Conservation (phyloP, 2,329 filamentous ascomycete genomes). For the Sporothrix dimorphospora region DNA sequence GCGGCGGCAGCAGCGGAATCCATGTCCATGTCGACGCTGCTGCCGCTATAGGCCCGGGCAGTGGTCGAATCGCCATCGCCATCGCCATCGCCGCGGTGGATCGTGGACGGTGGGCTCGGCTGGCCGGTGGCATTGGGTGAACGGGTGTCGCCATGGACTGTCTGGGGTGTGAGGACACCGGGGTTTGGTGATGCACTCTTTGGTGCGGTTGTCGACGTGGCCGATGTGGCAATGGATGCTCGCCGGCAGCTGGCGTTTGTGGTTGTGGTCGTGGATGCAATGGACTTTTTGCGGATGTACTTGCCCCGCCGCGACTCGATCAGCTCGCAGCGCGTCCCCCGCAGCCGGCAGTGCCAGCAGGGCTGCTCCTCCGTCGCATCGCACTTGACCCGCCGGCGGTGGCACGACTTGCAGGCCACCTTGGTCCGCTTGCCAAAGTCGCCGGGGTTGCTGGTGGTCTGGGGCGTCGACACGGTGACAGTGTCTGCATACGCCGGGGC, state of each 20-base stretch:
- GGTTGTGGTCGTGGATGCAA: background rate
- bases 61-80: background rate
- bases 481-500: background rate
- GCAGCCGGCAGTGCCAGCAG: constrained; percentile 17
- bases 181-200: background rate
- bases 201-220: background rate
- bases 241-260: background rate
- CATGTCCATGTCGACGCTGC: background rate
- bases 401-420: constrained; percentile 21
- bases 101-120: constrained; percentile 4
- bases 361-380: constrained; percentile 11
- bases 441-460: background rate
- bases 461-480: background rate
- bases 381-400: constrained; percentile 15
- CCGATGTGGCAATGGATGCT: background rate
- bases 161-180: background rate
- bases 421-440: constrained; percentile 14
- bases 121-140: background rate
- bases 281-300: background rate
- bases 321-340: constrained; percentile 5
- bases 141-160: background rate
- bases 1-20: background rate
- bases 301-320: constrained; percentile 21
- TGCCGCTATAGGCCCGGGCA: background rate
- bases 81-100: background rate